Conservation (phyloP, 768 basidiomycete species). For the Macrolepiota albuminosa region DNA sequence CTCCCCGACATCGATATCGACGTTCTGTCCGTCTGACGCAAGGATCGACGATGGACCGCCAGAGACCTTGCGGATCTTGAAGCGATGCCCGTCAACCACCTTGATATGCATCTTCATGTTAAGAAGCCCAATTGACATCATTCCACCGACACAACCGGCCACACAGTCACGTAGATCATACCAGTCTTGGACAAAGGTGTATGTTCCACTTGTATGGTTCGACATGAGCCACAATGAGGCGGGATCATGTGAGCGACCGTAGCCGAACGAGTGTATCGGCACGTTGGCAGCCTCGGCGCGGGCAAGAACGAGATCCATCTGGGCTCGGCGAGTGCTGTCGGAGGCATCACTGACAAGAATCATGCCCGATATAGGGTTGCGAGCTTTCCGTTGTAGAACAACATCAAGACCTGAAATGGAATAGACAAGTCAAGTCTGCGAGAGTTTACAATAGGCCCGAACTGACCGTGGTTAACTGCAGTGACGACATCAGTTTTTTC, state of each 20-base stretch:
- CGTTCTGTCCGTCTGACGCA: conserved; percentile 87
- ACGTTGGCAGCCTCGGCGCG: conserved; percentile 95
- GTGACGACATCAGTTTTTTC: conserved; percentile 98
- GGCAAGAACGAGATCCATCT: conserved; percentile 98
- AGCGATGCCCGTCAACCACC: conserved; percentile 84
- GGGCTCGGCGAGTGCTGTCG: conserved; percentile 88
- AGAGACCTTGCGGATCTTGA: conserved; percentile 91
- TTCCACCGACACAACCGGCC: conserved; percentile 91
- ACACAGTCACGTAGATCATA: conserved; percentile 91
- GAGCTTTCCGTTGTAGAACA: conserved; percentile 88
- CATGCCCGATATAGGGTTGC: conserved; percentile 89
- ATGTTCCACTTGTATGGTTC: conserved; percentile 95
- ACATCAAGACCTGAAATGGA: conserved; percentile 71
- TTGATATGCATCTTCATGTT: conserved; percentile 96
- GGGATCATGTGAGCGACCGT: conserved; percentile 95
- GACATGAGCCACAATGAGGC: conserved; percentile 98
- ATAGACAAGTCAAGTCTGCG: conserved; percentile 2
- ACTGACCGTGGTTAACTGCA: conserved; percentile 89
- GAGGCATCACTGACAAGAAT: conserved; percentile 89
- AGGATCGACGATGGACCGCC: conserved; percentile 87
- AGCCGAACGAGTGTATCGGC: conserved; percentile 96
- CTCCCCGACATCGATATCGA: conserved; percentile 93
- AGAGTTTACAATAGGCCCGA: neutral
- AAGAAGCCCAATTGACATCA: conserved; percentile 91
- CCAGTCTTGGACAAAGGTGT: conserved; percentile 98